These are phyloP conservation scores for Cryphonectria carpinicola DNA, from an alignment of 2,329 filamentous ascomycete genomes.

Conservation along the genomic window DNA sequence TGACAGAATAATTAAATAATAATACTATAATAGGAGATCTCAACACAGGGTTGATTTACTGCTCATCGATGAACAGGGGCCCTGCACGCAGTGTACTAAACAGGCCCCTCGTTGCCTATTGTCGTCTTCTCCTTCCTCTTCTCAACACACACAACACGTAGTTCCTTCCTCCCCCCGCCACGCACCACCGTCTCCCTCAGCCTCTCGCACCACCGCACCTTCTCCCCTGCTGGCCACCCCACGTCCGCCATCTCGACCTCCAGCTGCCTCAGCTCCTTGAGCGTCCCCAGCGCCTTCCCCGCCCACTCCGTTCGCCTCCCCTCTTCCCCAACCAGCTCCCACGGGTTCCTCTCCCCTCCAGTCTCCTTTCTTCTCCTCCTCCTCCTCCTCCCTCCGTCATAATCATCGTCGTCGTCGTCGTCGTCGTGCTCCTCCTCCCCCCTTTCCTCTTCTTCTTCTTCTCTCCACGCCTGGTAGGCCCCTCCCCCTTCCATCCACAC, in stretches of 20 bases:
- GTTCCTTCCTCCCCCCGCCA: conserved; percentile 24
- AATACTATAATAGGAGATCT: too few species aligned
- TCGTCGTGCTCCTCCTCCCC: not conserved
- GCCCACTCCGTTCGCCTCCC: conserved; percentile 34
- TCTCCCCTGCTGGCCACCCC: conserved; percentile 38
- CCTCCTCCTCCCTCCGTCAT: not conserved
- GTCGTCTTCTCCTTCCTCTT: not conserved
- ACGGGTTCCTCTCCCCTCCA: not conserved
- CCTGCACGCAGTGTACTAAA: not conserved
- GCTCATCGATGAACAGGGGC: too few species aligned
- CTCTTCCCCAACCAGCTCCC: not conserved
- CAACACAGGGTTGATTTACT: too few species aligned
- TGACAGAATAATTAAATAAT: not conserved
- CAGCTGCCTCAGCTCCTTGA: conserved; percentile 41
- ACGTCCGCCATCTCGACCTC: conserved; percentile 46
- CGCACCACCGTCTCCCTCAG: conserved; percentile 31
- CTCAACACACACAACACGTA: conserved; percentile 1
- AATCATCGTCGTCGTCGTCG: not conserved
- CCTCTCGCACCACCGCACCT: conserved; percentile 42
- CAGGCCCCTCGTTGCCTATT: not conserved
- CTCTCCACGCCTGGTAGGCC: conserved; percentile 4
- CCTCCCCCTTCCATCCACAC: conserved; percentile 35
- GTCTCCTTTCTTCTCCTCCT: not conserved
- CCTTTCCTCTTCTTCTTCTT: not conserved
- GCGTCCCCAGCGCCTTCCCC: conserved; percentile 38